phyloP scores from a whole-genome alignment of 176 grass and related monocot species.

The Oryza longistaminata region DNA sequence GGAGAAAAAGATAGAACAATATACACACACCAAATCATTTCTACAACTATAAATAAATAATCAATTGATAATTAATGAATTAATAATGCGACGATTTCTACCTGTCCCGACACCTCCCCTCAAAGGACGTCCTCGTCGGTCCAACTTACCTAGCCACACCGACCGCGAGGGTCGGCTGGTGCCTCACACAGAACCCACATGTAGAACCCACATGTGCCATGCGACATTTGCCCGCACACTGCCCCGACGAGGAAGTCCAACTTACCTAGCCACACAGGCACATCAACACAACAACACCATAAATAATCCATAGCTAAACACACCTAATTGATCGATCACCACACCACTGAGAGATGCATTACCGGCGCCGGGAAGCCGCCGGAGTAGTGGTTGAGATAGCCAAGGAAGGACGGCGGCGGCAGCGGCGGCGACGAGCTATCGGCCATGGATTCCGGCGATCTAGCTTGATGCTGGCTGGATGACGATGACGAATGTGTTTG shows the following conservation, averaged over 20 bases:
- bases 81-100: background rate
- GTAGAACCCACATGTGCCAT: no score
- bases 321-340: no score
- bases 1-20: no score
- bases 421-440: background rate
- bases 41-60: background rate
- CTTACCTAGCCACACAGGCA: no score
- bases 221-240: no score
- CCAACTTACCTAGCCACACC: no score
- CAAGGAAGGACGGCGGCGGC: background rate
- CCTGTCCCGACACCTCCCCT: no score
- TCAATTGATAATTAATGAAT: background rate
- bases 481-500: background rate
- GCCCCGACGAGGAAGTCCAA: no score
- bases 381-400: background rate
- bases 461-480: background rate
- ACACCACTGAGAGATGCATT: background rate
- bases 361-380: background rate
- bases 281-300: background rate
- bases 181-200: no score
- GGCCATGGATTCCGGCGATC: background rate
- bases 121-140: no score
- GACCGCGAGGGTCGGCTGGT: no score
- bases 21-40: background rate
- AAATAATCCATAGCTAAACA: background rate